Evolutionary conservation across 176 grass and related monocot genomes (phyloP).

Genomic region (Carex cristatella): DNA sequence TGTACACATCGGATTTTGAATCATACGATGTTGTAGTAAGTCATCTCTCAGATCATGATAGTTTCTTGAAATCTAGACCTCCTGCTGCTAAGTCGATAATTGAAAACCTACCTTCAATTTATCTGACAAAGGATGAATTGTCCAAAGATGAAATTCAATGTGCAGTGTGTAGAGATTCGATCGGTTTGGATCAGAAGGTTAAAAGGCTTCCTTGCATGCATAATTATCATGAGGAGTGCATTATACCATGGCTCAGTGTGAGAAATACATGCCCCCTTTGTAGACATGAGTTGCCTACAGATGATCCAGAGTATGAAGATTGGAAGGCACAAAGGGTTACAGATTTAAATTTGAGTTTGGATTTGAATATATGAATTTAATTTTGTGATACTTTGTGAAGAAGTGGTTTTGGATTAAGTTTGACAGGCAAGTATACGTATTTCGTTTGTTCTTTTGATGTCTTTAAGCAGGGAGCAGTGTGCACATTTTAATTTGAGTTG

Average conservation of each 20-base stretch:
- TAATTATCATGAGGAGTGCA: constrained; percentile 80
- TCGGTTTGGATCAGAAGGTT: constrained; percentile 39
- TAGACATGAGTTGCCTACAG: constrained; percentile 79
- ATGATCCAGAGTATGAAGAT: constrained; percentile 71
- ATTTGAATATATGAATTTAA: neutral
- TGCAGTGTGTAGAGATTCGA: constrained; percentile 63
- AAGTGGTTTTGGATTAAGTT: constrained; percentile 1
- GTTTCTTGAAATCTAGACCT: constrained; percentile 43
- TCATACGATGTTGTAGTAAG: constrained; percentile 48
- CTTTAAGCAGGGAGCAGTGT: constrained; percentile 1
- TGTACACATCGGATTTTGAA: constrained; percentile 59
- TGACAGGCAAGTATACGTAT: constrained; percentile 11
- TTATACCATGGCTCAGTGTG: constrained; percentile 76
- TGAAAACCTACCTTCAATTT: constrained; percentile 45
- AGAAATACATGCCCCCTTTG: constrained; percentile 93
- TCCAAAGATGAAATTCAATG: constrained; percentile 49
- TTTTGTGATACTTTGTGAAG: neutral
- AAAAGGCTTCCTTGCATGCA: constrained; percentile 78
- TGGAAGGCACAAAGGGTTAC: constrained; percentile 34
- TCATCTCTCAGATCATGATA: constrained; percentile 46
- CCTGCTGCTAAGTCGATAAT: constrained; percentile 44
- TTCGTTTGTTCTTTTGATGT: neutral
- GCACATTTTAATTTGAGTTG: constrained; percentile 13
- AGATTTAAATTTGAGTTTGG: neutral
- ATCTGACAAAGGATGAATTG: constrained; percentile 32